Evolutionary conservation across 768 basidiomycete genomes (phyloP).

Genomic region (Rhodotorula babjevae): DNA sequence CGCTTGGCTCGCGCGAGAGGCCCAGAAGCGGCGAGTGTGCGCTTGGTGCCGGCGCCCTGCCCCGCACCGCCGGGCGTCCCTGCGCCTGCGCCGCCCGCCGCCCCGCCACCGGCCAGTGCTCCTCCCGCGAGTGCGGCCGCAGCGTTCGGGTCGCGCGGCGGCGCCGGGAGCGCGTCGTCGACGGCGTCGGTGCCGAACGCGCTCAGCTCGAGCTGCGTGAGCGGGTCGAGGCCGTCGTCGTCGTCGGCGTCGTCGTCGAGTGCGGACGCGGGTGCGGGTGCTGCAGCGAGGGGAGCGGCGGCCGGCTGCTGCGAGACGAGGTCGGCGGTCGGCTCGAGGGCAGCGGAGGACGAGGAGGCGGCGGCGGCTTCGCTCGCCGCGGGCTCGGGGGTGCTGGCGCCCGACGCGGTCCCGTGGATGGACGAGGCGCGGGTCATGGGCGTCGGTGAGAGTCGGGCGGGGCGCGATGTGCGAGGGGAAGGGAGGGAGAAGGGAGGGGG

Average conservation of each 20-base stretch:
- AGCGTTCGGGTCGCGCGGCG: slow-evolving; percentile 20
- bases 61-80: not conserved
- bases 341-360: not conserved
- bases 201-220: slow-evolving; percentile 24
- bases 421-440: slow-evolving; percentile 7
- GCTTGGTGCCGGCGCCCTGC: not conserved
- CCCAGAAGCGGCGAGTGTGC: slow-evolving; percentile 20
- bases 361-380: not conserved
- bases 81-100: not conserved
- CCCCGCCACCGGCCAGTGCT: no score
- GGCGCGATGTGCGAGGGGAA: not conserved
- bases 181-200: slow-evolving; percentile 24
- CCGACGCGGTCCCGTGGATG: not conserved
- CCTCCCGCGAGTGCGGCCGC: not conserved
- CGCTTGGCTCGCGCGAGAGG: slow-evolving; percentile 38
- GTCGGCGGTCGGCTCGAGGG: not conserved
- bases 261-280: no score
- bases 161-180: slow-evolving; percentile 17
- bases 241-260: not conserved
- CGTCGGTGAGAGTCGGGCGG: not conserved
- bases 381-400: not conserved
- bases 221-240: slow-evolving; percentile 2
- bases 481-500: not conserved
- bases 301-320: no score
- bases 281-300: no score